Conservation (phyloP, 805 yeast genomes). For the Teunomyces cretensis region DNA sequence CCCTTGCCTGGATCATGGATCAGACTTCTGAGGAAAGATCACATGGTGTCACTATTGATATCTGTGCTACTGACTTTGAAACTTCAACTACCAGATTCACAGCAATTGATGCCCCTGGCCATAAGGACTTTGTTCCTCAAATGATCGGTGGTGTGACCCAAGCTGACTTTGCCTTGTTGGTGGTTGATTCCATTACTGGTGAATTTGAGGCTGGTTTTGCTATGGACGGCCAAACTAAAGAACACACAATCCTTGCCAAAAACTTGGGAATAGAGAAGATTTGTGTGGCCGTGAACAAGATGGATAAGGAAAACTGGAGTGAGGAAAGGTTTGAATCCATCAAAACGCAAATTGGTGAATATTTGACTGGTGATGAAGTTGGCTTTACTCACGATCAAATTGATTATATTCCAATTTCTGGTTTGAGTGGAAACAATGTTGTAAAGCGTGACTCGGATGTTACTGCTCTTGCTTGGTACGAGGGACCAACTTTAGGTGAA, state of each 20-base stretch:
- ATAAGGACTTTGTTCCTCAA: conserved; percentile 77
- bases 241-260: conserved; percentile 69
- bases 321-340: conserved; percentile 54
- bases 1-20: conserved; percentile 84
- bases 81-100: conserved; percentile 56
- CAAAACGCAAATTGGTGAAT: conserved; percentile 46
- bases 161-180: conserved; percentile 73
- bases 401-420: conserved; percentile 66
- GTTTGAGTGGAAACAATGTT: conserved; percentile 66
- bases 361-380: conserved; percentile 48
- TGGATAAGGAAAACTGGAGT: conserved; percentile 64
- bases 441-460: conserved; percentile 37
- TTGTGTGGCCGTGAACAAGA: conserved; percentile 66
- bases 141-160: conserved; percentile 83
- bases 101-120: conserved; percentile 85
- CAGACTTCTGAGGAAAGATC: conserved; percentile 73
- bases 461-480: conserved; percentile 47
- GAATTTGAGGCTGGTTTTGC: conserved; percentile 72
- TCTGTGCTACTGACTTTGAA: conserved; percentile 66
- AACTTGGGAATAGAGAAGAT: conserved; percentile 63
- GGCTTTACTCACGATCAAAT: conserved; percentile 47
- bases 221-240: conserved; percentile 74
- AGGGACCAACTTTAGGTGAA: conserved; percentile 43
- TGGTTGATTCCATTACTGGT: conserved; percentile 62
- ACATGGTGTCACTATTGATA: conserved; percentile 79